These are phyloP conservation scores for Xylaria hypoxylon DNA, from an alignment of 2,329 filamentous ascomycete species.

Conservation along the genomic window DNA sequence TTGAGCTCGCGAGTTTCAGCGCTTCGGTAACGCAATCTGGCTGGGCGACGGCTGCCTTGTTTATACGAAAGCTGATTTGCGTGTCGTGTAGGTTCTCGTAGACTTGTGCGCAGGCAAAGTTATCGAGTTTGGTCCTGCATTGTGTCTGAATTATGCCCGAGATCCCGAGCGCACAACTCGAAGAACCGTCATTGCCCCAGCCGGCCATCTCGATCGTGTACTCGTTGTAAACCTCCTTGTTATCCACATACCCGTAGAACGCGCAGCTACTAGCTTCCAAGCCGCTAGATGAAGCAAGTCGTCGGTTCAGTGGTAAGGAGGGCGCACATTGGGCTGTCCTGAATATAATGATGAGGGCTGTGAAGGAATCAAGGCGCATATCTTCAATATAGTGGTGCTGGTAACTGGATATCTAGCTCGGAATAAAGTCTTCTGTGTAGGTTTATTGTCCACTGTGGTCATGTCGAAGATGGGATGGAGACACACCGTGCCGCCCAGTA, in stretches of 20 bases:
- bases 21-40: conserved; percentile 36
- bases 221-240: conserved; percentile 24
- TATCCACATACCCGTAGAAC: conserved; percentile 35
- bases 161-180: conserved; percentile 22
- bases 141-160: conserved; percentile 12
- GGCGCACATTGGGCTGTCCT: not conserved
- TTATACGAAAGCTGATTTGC: conserved; percentile 31
- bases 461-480: not conserved
- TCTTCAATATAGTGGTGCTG: conserved; percentile 3
- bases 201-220: conserved; percentile 37
- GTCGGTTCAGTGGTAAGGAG: not conserved
- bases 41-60: conserved; percentile 27
- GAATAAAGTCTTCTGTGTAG: not conserved
- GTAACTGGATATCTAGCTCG: not conserved
- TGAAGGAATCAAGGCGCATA: conserved; percentile 17
- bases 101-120: conserved; percentile 26
- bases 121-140: conserved; percentile 24
- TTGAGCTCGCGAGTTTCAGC: conserved; percentile 19
- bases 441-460: not conserved
- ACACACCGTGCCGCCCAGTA: not conserved
- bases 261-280: conserved; percentile 24
- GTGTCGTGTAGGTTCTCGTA: conserved; percentile 31
- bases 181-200: conserved; percentile 34
- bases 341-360: conserved; percentile 2
- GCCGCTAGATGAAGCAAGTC: conserved; percentile 17